phyloP scores from a whole-genome alignment of 2,329 filamentous ascomycete species.

The Colletotrichum spinosum region DNA sequence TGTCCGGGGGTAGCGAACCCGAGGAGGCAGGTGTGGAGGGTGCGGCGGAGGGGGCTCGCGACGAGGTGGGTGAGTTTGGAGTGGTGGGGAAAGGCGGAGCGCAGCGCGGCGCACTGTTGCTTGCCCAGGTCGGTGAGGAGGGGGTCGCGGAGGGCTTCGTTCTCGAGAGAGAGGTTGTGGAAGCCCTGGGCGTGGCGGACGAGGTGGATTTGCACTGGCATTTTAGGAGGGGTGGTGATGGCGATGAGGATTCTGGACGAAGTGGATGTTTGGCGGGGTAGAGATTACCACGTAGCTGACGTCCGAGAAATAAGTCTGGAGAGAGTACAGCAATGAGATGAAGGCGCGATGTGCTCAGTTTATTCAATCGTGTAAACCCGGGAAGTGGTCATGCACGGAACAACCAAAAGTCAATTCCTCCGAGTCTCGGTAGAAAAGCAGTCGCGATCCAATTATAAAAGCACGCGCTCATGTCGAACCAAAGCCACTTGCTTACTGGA shows the following conservation, averaged over 20 bases:
- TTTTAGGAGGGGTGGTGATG: conserved; percentile 41
- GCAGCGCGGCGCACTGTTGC: conserved; percentile 76
- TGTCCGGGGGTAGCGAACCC: conserved; percentile 69
- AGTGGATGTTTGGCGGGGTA: neutral
- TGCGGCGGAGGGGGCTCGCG: conserved; percentile 83
- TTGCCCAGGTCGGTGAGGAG: conserved; percentile 81
- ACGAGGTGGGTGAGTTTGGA: conserved; percentile 75
- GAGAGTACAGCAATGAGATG: neutral
- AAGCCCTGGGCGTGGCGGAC: conserved; percentile 82
- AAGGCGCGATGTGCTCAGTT: conserved; percentile 6
- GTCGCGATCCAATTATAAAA: conserved; percentile 26
- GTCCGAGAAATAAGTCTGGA: neutral
- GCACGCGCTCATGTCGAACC: conserved; percentile 8
- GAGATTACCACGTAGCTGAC: neutral
- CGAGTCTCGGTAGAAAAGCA: neutral
- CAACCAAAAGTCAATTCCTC: no score
- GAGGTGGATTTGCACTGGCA: conserved; percentile 70
- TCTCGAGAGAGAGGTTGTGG: conserved; percentile 80
- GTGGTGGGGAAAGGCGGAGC: conserved; percentile 73
- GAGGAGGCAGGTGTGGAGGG: conserved; percentile 80
- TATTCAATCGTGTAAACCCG: neutral
- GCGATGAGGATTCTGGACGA: neutral
- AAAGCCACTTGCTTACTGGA: no score
- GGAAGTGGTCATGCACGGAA: no score
- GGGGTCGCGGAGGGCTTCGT: conserved; percentile 82